Base-by-base conservation (phyloP, 108 stramenopile genomes). In the Fragilaria crotonensis region DNA sequence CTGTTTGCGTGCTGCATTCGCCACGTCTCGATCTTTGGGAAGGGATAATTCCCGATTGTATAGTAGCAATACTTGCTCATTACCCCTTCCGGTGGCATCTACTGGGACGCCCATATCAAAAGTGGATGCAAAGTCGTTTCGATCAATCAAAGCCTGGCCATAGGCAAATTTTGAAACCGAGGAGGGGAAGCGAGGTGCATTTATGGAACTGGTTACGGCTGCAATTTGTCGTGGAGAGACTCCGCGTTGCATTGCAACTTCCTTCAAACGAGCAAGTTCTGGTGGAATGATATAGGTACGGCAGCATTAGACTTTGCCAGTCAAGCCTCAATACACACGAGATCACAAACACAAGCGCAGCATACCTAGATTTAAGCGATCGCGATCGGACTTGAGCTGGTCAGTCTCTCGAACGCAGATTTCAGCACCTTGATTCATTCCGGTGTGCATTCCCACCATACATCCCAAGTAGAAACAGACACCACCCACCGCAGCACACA, bases 41-140 rank as follows among this genome's bases (percentile, higher is more conserved):
- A 90, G 41, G 0, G 84, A 57, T 0, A 48, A 44, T 20, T 59
- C 14, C 7, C 58, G 45, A 14, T 68, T 75, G 62, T 90, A 85
- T 18, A 90, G 59, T 3, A 90, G 25, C 26, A 90, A 44, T 11
- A 85, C 85, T 25, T 90, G 82, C 22, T 70, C 66, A 58, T 79
- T 78, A 7, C 73, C 76, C 5, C 50, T 64, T 33, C 62, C 59
- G 17, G 60, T 53, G 44, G 72, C 55, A 47, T 82, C 63, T 28
- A 74, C 53, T 3, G 84, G 84, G 18, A 80, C 68, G 7, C 84
- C 84, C 51, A 79, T 77, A 52, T 81, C 80, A 55, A 81, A 82
- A 4, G 27, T 52, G 20, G 54, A 33, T 5, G 76, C 64, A 57
- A 85, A 85, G 45, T 75, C 76, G 36, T 75, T 67, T 27, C 81